Evolutionary conservation across 2,329 filamentous ascomycete species (phyloP), one percentile per base, ranked within the genome.

Genomic region (Colletotrichum costaricense): DNA sequence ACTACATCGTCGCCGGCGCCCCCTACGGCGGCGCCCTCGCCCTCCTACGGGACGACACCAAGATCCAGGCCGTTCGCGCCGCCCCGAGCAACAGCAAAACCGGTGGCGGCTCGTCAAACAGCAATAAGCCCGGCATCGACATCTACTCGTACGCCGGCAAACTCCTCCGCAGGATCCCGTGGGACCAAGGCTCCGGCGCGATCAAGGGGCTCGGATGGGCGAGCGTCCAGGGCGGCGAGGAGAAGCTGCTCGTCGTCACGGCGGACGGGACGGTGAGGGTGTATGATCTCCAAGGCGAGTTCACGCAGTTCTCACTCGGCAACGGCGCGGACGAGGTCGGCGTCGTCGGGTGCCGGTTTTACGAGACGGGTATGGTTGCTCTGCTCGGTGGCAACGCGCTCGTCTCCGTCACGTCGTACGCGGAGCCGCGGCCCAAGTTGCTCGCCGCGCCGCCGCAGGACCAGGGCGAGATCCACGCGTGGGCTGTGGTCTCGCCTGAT

Each of bases 171-270:
- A 91, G 91, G 80, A 95, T 98, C 76, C 90, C 93, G 81, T 98
- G 96, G 95, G 96, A 98, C 78, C 93, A 94, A 84, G 94, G 95
- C 84, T 94, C 94, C 58, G 67, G 67, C 55, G 87, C 92, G 3
- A 94, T 99, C 79, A 93, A 93, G 81, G 95, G 94, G 2, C 88
- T 99, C 24, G 97, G 97, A 42, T 99, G 97, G 97, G 98, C 95
- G 24, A 96, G 98, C 79, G 60, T 73, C 3, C 59, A 55, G 4
- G 70, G 70, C 46, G 70, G 67, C 55, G 95, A 98, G 76, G 97
- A 99, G 86, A 93, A 94, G 80, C 88, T 99, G 59, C 86, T 99
- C 4, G 93, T 98, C 0, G 92, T 98, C 64, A 94, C 95, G 11
- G 90, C 93, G 66, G 96, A 99, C 79, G 97, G 97, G 28, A 96